A percentile compares a stretch with the other conserved stretches of the same genome.
Conservation (phyloP, 768 basidiomycete species). For the Botryobasidium botryosum region DNA sequence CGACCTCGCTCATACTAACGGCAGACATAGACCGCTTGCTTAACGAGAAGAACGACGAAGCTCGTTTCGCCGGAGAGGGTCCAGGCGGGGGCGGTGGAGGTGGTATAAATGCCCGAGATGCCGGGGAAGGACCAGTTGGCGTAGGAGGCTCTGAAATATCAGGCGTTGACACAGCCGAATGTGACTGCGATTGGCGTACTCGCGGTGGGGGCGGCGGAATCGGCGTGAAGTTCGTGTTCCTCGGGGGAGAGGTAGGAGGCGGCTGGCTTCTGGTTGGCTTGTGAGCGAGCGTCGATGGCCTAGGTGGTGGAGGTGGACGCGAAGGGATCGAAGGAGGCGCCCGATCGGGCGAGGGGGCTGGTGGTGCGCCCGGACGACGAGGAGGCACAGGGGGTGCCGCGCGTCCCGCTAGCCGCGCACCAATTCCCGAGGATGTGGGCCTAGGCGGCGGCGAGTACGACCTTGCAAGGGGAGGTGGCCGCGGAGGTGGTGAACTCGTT, state of each 20-base stretch:
- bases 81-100: slow-evolving; percentile 22
- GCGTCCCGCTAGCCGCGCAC: too few species aligned
- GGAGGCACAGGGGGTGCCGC: too few species aligned
- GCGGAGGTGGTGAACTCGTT: slow-evolving; percentile 10
- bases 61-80: neutral
- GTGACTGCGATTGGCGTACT: neutral
- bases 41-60: slow-evolving; percentile 1
- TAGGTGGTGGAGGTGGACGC: slow-evolving; percentile 3
- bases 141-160: neutral
- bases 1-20: too few species aligned
- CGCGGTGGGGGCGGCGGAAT: slow-evolving; percentile 5
- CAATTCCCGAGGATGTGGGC: too few species aligned
- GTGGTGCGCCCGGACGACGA: too few species aligned
- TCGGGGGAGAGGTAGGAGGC: slow-evolving; percentile 1
- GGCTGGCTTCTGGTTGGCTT: slow-evolving; percentile 17
- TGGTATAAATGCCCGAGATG: slow-evolving; percentile 14
- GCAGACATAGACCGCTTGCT: too few species aligned
- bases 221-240: neutral
- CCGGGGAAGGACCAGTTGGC: slow-evolving; percentile 15
- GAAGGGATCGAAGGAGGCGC: too few species aligned
- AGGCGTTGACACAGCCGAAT: neutral
- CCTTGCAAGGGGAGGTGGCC: slow-evolving; percentile 8
- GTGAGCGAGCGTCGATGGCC: slow-evolving; percentile 15
- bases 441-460: slow-evolving; percentile 9
- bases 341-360: slow-evolving; percentile 13